Base-by-base conservation (phyloP, 352 stramenopile genomes). In the Phytophthora sansomeana region DNA sequence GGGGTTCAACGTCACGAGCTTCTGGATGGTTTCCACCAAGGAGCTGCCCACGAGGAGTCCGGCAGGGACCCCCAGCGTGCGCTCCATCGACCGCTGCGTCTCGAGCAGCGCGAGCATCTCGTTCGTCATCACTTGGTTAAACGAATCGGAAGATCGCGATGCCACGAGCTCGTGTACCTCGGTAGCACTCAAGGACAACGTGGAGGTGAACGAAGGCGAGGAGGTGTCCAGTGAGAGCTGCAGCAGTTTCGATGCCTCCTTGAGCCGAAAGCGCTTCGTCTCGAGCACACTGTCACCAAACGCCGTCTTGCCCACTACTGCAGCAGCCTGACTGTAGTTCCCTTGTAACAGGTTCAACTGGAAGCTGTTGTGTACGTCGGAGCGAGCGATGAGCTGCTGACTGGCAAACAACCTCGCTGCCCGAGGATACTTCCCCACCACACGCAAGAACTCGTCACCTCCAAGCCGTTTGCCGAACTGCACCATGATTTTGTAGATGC, bases 11-110 rank as follows among this genome's bases (percentile, higher is more conserved):
- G 69, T 75, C 24, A 89, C 58, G n/a, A 90, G 49, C 51, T 90
- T 88, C 44, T 89, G 69, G 32, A 90, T 52, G 28, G 78, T 90
- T 52, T 90, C 78, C 28, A 87, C 54, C 10, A 90, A 69, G 0
- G 80, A 91, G 19, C 60, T 67, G 8, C 83, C 77, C 8, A 90
- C 68, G 16, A 91, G 53, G 36, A 79, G 65, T 11, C 80, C 76
- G 17, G 82, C 61, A 7, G 86, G 64, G 29, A 78, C 59, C n/a
- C 59, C 69, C 19, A 91, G 58, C 0, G 57, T 58, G 17, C 69
- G 61, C 46, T 89, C 70, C 14, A 91, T 73, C 0, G 68, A 53
- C 36, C 66, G 59, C 41, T 91, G 80, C 6, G 52, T 72, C 21
- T 86, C 67, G 8, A 89, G 42, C 13, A 91, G 58, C 30, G 69